Percentiles rank a stretch among this genome's conserved stretches.
Conservation (phyloP, 2,329 filamentous ascomycete species). For the Phoma herbarum region DNA sequence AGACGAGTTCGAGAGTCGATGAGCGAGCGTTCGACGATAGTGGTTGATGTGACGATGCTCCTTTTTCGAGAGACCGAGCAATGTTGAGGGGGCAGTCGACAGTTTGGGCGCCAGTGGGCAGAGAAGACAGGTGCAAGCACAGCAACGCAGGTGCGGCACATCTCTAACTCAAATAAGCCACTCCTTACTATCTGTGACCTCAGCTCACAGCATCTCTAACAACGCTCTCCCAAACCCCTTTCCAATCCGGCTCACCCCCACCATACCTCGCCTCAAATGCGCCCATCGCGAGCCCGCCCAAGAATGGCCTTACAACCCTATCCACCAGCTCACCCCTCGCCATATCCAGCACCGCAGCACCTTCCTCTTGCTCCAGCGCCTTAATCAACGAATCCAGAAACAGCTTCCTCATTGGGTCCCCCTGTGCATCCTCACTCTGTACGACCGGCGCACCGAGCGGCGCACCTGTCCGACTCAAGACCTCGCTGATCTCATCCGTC, state of each 20-base stretch:
- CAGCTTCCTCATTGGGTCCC: constrained; percentile 45
- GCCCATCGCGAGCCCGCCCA: constrained; percentile 89
- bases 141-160: too few species aligned
- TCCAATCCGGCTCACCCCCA: constrained; percentile 65
- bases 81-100: background rate
- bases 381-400: constrained; percentile 55
- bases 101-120: background rate
- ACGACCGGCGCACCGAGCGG: constrained; percentile 2
- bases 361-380: constrained; percentile 45
- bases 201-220: constrained; percentile 38
- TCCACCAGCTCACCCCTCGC: constrained; percentile 71
- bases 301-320: constrained; percentile 84
- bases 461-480: constrained; percentile 57
- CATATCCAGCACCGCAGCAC: constrained; percentile 60
- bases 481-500: constrained; percentile 84
- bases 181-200: background rate
- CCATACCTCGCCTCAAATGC: constrained; percentile 93
- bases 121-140: background rate
- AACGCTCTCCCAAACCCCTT: constrained; percentile 44
- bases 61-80: too few species aligned
- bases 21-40: background rate
- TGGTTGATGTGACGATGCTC: background rate
- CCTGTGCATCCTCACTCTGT: background rate
- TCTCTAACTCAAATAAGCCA: background rate
- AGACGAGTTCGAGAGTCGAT: background rate